Percentiles rank a stretch among this genome's conserved stretches.
These are phyloP conservation scores for Baudoinia panamericana DNA, from an alignment of 495 filamentous ascomycete species.

Conservation along the genomic window DNA sequence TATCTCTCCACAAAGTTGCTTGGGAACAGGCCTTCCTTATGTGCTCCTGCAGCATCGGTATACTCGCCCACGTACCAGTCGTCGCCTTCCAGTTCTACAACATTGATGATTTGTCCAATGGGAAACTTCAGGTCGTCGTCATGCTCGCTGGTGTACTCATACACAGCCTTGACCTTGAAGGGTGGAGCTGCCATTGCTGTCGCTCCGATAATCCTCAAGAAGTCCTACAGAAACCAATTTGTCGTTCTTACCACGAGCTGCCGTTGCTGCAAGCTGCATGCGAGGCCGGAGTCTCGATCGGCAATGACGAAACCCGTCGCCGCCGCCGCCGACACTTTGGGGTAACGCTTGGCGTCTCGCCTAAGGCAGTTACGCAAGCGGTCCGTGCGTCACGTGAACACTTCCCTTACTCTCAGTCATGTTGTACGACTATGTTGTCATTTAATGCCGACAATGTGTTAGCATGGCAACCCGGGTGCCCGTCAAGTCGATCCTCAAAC, in stretches of 20 bases:
- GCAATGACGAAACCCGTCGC: too few relatives aligned
- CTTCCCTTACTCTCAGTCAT: too few relatives aligned
- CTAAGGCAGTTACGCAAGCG: too few relatives aligned
- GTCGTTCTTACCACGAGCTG: too few relatives aligned
- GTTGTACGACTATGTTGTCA: too few relatives aligned
- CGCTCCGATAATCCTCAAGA: not conserved
- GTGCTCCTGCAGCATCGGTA: slow-evolving; percentile 54
- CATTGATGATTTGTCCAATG: slow-evolving; percentile 78
- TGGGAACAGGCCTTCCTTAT: slow-evolving; percentile 84
- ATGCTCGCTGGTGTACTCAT: slow-evolving; percentile 80
- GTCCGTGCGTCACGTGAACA: too few relatives aligned
- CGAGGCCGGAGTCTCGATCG: too few relatives aligned
- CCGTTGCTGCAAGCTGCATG: too few relatives aligned
- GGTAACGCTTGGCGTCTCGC: too few relatives aligned
- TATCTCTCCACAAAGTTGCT: slow-evolving; percentile 94
- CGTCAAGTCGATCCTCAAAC: slow-evolving; percentile 39
- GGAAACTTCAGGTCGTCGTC: slow-evolving; percentile 87
- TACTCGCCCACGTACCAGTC: slow-evolving; percentile 97
- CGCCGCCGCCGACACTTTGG: too few relatives aligned
- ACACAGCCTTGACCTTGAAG: slow-evolving; percentile 91
- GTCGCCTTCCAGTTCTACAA: slow-evolving; percentile 78
- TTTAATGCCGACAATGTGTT: too few relatives aligned
- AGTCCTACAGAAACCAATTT: not conserved
- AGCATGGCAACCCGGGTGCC: slow-evolving; percentile 7
- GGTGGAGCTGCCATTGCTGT: slow-evolving; percentile 53